Percentiles rank a stretch among this genome's conserved stretches.
Conservation (phyloP, 1,139 yeast species). For the Arxiozyma heterogenica region DNA sequence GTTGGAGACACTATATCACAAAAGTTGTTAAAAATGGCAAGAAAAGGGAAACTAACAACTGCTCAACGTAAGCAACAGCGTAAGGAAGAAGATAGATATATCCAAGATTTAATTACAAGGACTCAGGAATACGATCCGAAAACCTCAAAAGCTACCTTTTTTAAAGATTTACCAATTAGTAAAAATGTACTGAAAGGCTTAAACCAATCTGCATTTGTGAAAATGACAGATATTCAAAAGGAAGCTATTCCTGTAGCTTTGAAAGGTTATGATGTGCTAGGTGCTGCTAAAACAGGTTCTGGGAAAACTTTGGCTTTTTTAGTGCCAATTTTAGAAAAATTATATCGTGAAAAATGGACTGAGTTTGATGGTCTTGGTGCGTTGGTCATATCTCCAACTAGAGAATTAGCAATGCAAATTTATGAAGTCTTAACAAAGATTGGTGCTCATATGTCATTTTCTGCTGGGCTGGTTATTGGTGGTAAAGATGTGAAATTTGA, state of each 20-base stretch:
- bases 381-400: slow-evolving; percentile 80
- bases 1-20: not conserved
- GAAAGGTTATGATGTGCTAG: slow-evolving; percentile 75
- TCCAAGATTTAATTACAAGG: slow-evolving; percentile 39
- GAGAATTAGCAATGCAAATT: slow-evolving; percentile 90
- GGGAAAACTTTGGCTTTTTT: slow-evolving; percentile 92
- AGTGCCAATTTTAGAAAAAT: slow-evolving; percentile 70
- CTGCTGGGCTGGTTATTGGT: slow-evolving; percentile 94
- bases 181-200: slow-evolving; percentile 60
- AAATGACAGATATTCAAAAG: slow-evolving; percentile 79
- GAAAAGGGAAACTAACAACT: slow-evolving; percentile 33
- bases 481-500: slow-evolving; percentile 90
- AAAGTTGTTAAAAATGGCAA: slow-evolving; percentile 32
- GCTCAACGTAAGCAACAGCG: slow-evolving; percentile 36
- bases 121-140: slow-evolving; percentile 45
- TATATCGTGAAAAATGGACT: slow-evolving; percentile 69
- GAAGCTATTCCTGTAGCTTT: slow-evolving; percentile 70
- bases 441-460: slow-evolving; percentile 69
- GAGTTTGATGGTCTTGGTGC: slow-evolving; percentile 93
- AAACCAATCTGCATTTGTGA: slow-evolving; percentile 58
- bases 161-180: slow-evolving; percentile 69
- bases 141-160: slow-evolving; percentile 33
- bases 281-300: slow-evolving; percentile 93
- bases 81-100: slow-evolving; percentile 38
- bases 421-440: slow-evolving; percentile 82